Base-by-base conservation (phyloP, 2,329 filamentous ascomycete species). In the Fusarium sp. region DNA sequence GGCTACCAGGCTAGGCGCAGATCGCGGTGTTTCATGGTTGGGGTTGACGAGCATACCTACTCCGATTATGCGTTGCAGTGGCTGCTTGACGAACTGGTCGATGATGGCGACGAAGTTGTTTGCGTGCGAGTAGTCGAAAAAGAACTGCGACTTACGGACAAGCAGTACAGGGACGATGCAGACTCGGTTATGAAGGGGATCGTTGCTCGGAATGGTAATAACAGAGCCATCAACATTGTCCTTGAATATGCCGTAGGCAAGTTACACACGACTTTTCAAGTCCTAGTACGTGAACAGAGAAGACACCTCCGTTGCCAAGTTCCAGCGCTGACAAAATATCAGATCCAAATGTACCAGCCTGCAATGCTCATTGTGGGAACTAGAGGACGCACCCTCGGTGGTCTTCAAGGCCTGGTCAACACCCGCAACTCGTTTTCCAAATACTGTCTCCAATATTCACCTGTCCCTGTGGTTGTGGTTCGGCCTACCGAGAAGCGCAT, bases 311-410 rank as follows among this genome's bases (percentile, higher is more conserved):
- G 2, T 8, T 32, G 11, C 18, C 23, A 32, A 12, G 37, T 7
- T 7, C 19, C 11, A 4, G 71, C 72, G 64, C 64, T 71, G 30
- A 75, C 57, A 30, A 40, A 18, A 28, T 9, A 30, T 13, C 77
- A 97, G 94, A 97, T 98, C 75, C 92, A 94, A 77, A 92, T 97
- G 69, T 96, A 98, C 81, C 93, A 97, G 79, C 95, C 95, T 6
- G 94, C 94, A 6, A 95, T 97, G 84, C 88, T 98, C 28, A 92
- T 98, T 33, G 95, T 98, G 21, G 95, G 95, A 47, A 97, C 95
- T 3, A 90, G 93, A 76, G 95, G 95, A 50, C 90, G 94, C 61
- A 96, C 93, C 42, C 87, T 97, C 4, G 94, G 94, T 38, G 94
- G 95, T 32, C 91, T 97, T 64, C 95, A 97, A 80, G 94, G 94